Conservation (phyloP, 305 asterid genomes). For the Plantago lanceolata region DNA sequence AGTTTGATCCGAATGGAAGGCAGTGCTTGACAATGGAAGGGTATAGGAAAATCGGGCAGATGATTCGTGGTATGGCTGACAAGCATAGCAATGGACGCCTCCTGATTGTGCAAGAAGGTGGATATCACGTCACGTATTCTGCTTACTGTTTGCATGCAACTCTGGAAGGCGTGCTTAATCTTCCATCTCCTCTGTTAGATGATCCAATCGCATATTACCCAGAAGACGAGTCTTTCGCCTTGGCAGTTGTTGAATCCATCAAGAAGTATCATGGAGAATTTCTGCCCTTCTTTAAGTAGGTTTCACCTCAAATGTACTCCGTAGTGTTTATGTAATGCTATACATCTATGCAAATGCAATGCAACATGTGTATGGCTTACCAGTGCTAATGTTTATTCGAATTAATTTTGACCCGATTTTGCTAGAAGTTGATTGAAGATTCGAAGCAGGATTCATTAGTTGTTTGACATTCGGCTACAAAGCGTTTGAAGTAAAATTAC, state of each 20-base stretch:
- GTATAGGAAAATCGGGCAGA: conserved; percentile 56
- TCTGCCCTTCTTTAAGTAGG: conserved; percentile 43
- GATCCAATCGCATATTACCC: conserved; percentile 93
- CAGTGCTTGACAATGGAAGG: conserved; percentile 93
- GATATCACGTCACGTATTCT: conserved; percentile 83
- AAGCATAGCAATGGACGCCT: conserved; percentile 50
- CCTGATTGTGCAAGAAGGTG: conserved; percentile 85
- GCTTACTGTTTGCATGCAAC: conserved; percentile 86
- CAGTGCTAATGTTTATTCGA: too few relatives aligned
- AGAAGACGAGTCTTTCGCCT: conserved; percentile 54
- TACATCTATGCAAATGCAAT: too few relatives aligned
- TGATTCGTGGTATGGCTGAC: conserved; percentile 48
- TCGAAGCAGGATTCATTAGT: too few relatives aligned
- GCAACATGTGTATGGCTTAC: too few relatives aligned
- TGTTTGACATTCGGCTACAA: too few relatives aligned
- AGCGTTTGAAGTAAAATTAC: too few relatives aligned
- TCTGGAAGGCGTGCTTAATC: conserved; percentile 71
- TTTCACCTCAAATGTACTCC: background rate
- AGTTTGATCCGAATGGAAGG: conserved; percentile 97
- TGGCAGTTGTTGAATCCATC: conserved; percentile 44
- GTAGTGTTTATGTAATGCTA: too few relatives aligned
- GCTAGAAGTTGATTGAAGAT: too few relatives aligned
- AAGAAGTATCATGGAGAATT: conserved; percentile 38
- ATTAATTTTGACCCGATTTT: too few relatives aligned
- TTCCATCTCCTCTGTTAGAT: conserved; percentile 49